Evolutionary conservation across 805 yeast genomes (phyloP).

Genomic region (Pichia pseudocactophila): DNA sequence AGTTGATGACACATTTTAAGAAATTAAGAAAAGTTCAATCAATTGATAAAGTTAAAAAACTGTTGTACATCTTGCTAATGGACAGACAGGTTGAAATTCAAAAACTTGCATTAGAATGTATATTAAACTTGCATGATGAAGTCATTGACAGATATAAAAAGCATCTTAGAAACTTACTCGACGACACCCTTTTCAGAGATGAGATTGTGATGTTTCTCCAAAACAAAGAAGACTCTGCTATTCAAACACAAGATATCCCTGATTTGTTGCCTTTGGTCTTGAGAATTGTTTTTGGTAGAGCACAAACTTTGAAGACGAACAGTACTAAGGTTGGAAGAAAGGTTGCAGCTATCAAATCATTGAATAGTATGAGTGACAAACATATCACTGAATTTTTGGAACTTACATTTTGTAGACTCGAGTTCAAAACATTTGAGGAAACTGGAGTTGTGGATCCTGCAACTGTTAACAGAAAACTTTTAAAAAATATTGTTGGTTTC

Average conservation of each 20-base stretch:
- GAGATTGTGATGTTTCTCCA: conserved; percentile 62
- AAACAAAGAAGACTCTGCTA: conserved; percentile 38
- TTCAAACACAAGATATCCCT: conserved; percentile 54
- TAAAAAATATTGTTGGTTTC: conserved; percentile 57
- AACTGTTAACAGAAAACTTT: conserved; percentile 22
- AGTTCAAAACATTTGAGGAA: conserved; percentile 28
- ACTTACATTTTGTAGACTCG: conserved; percentile 51
- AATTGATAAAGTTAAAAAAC: conserved; percentile 43
- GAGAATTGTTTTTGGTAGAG: conserved; percentile 79
- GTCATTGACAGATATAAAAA: conserved; percentile 61
- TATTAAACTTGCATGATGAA: conserved; percentile 55
- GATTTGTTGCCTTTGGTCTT: conserved; percentile 62
- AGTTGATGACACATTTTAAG: conserved; percentile 55
- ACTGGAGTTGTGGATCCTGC: conserved; percentile 13
- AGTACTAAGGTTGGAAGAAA: conserved; percentile 68
- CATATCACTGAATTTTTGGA: conserved; percentile 52
- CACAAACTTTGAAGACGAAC: conserved; percentile 58
- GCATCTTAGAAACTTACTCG: conserved; percentile 63
- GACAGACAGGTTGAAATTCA: conserved; percentile 57
- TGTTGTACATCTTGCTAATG: conserved; percentile 48
- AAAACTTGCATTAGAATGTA: conserved; percentile 58
- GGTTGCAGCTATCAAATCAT: conserved; percentile 54
- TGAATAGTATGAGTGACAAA: conserved; percentile 46
- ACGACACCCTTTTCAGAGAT: conserved; percentile 78
- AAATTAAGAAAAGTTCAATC: conserved; percentile 48